phyloP scores from a whole-genome alignment of 2,329 filamentous ascomycete genomes.

The Sclerotiophoma versabilis region DNA sequence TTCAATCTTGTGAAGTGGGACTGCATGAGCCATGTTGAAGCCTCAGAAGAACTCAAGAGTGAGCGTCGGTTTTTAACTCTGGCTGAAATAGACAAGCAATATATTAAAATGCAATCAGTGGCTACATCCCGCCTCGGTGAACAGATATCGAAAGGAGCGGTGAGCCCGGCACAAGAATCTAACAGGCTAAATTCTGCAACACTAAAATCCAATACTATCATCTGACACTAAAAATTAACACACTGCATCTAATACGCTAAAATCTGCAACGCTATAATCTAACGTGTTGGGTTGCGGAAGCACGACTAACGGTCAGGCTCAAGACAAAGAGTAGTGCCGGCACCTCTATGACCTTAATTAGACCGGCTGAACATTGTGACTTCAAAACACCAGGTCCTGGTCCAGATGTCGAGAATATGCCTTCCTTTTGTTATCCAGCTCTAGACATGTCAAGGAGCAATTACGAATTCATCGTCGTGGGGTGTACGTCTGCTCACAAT shows the following conservation, averaged over 20 bases:
- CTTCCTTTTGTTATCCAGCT: not conserved
- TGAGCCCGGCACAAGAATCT: too few relatives aligned
- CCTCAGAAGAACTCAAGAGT: not conserved
- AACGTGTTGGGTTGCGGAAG: too few relatives aligned
- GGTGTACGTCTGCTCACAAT: not conserved
- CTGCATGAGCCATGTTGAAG: not conserved
- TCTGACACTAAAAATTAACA: not conserved
- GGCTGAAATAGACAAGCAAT: not conserved
- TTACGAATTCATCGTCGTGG: not conserved
- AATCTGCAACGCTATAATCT: too few relatives aligned
- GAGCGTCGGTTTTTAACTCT: not conserved
- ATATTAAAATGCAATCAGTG: too few relatives aligned
- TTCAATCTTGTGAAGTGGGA: constrained; percentile 33
- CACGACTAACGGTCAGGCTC: too few relatives aligned
- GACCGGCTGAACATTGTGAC: too few relatives aligned
- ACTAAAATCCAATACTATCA: not conserved
- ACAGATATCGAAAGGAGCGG: too few relatives aligned
- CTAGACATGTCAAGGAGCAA: not conserved
- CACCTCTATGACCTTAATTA: too few relatives aligned
- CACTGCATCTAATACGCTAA: too few relatives aligned
- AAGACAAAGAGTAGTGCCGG: too few relatives aligned
- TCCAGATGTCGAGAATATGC: not conserved
- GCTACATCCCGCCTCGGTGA: too few relatives aligned
- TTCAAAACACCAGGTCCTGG: not conserved
- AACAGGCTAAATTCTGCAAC: not conserved